Percentiles rank a stretch among this genome's conserved stretches.
phyloP scores from a whole-genome alignment of 176 grass and related monocot genomes.

The Phoenix roebelenii region DNA sequence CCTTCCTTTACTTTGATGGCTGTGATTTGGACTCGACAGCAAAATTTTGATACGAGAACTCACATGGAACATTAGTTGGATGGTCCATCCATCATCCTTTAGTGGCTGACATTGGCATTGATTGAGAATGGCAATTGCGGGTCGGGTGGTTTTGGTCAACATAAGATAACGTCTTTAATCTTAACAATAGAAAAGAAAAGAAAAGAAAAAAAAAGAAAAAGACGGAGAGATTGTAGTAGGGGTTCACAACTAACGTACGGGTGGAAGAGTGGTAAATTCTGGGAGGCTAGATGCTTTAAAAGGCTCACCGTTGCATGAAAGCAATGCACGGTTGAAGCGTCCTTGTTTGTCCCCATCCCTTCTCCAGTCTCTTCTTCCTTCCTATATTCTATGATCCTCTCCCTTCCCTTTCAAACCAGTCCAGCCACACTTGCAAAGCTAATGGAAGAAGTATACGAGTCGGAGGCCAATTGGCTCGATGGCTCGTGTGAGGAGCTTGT shows the following conservation, averaged over 20 bases:
- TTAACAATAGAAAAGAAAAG: not conserved
- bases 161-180: not conserved
- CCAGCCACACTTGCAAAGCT: too few relatives aligned
- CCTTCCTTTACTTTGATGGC: too few relatives aligned
- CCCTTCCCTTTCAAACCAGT: too few relatives aligned
- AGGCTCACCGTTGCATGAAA: constrained; percentile 25
- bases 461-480: constrained; percentile 41
- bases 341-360: constrained; percentile 5
- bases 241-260: not conserved
- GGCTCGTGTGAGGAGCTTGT: constrained; percentile 40
- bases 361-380: not conserved
- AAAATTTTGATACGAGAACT: not conserved
- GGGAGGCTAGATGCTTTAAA: constrained; percentile 27
- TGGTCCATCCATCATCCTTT: constrained; percentile 37
- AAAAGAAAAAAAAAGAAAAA: too few relatives aligned
- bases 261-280: constrained; percentile 14
- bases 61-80: constrained; percentile 29
- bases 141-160: constrained; percentile 25
- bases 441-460: constrained; percentile 22
- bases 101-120: constrained; percentile 67
- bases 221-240: not conserved
- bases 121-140: constrained; percentile 25
- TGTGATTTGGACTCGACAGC: not conserved
- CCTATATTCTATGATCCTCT: too few relatives aligned
- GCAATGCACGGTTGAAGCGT: constrained; percentile 7